phyloP scores from a whole-genome alignment of 2,329 filamentous ascomycete species.

The Hymenoscyphus linearis region DNA sequence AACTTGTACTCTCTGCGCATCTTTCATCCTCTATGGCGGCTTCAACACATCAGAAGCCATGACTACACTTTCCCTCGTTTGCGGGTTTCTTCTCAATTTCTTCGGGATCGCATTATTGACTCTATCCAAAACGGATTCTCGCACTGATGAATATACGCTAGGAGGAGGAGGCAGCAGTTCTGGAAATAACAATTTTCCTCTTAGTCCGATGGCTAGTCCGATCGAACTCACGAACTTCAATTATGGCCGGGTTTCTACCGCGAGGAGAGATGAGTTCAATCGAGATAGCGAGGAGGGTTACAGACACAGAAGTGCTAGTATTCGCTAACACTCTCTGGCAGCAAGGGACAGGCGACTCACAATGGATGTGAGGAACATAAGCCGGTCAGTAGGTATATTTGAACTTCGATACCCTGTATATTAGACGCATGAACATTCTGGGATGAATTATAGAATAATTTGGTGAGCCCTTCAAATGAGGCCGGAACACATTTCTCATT shows the following conservation, averaged over 20 bases:
- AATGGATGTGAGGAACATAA: too few species aligned
- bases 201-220: not conserved
- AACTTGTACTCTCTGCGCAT: slow-evolving; percentile 86
- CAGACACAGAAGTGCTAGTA: not conserved
- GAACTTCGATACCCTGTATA: too few species aligned
- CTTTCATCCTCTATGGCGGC: slow-evolving; percentile 90
- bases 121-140: not conserved
- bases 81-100: slow-evolving; percentile 91
- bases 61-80: slow-evolving; percentile 86
- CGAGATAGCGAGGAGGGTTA: not conserved
- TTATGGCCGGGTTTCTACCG: not conserved
- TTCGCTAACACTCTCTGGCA: not conserved
- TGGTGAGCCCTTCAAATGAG: too few species aligned
- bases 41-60: slow-evolving; percentile 92
- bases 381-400: too few species aligned
- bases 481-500: too few species aligned
- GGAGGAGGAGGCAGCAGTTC: not conserved
- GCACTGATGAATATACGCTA: not conserved
- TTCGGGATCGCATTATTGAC: slow-evolving; percentile 47
- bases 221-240: not conserved
- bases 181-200: not conserved
- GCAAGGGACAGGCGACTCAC: too few species aligned
- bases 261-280: not conserved
- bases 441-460: too few species aligned
- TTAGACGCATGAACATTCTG: too few species aligned